Evolutionary conservation across 371 early-diverging fungal species (phyloP).

Genomic region (Syncephalis fuscata): DNA sequence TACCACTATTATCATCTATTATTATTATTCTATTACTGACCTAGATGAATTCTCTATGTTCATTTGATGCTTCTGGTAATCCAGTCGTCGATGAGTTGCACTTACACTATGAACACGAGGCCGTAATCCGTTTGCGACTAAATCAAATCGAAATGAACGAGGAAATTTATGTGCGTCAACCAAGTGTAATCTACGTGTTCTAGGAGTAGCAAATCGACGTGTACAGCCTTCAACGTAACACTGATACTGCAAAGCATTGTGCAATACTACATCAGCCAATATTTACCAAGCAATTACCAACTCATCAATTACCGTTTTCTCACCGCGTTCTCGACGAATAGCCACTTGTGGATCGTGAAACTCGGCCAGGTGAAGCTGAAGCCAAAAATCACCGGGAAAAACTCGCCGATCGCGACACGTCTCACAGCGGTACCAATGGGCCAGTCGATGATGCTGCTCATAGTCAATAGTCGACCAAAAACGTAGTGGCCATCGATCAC

Average conservation of each 20-base stretch:
- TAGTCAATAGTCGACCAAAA: slow-evolving; percentile 23
- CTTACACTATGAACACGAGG: slow-evolving; percentile 6
- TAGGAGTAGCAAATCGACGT: slow-evolving; percentile 22
- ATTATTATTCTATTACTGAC: no score
- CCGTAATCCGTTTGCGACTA: slow-evolving; percentile 28
- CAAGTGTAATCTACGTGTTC: slow-evolving; percentile 38
- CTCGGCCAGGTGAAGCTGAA: slow-evolving; percentile 34
- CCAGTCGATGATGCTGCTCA: slow-evolving; percentile 34
- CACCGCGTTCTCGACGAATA: slow-evolving; percentile 33
- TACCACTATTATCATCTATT: no score
- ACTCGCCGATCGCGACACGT: slow-evolving; percentile 18
- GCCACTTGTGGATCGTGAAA: slow-evolving; percentile 25
- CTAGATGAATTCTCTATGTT: no score
- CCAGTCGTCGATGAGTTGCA: no score
- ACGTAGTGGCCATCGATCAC: background rate
- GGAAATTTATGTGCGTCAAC: slow-evolving; percentile 51
- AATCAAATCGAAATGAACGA: slow-evolving; percentile 36
- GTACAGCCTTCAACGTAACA: slow-evolving; percentile 53
- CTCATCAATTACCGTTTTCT: slow-evolving; percentile 28
- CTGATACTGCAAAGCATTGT: slow-evolving; percentile 26
- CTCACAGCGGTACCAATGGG: slow-evolving; percentile 29
- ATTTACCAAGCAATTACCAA: no score
- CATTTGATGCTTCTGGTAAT: no score
- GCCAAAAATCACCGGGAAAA: slow-evolving; percentile 29
- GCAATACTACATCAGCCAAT: background rate